Conservation (phyloP, 345 rosid genomes). For the Pugionium dolabratum region DNA sequence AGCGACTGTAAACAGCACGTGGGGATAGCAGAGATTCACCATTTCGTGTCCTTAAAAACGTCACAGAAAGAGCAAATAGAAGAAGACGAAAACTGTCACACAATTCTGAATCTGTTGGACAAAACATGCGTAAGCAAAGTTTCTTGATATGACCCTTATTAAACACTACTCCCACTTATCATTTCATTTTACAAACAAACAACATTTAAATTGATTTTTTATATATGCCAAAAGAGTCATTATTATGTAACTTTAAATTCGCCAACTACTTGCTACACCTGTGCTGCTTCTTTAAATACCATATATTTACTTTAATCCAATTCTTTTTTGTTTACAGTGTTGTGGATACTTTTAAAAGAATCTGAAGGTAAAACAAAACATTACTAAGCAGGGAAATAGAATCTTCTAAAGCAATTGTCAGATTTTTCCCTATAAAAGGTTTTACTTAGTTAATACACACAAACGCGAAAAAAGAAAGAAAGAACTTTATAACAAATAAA, state of each 20-base stretch:
- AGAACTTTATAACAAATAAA: too few species aligned
- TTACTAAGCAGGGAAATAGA: constrained; percentile 35
- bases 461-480: neutral
- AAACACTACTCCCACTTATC: constrained; percentile 25
- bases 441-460: constrained; percentile 21
- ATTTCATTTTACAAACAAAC: too few species aligned
- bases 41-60: constrained; percentile 33
- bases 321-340: neutral
- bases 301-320: neutral
- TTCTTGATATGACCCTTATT: constrained; percentile 35
- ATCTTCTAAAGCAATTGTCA: constrained; percentile 40
- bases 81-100: constrained; percentile 31
- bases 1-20: constrained; percentile 39
- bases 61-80: constrained; percentile 31
- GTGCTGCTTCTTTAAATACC: constrained; percentile 25
- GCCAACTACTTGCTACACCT: constrained; percentile 36
- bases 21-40: constrained; percentile 37
- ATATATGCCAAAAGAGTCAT: constrained; percentile 22
- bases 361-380: constrained; percentile 11
- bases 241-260: constrained; percentile 28
- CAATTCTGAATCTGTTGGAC: constrained; percentile 36
- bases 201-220: neutral
- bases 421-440: constrained; percentile 18
- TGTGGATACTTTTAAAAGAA: neutral
- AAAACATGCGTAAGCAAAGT: constrained; percentile 33